Conservation (phyloP, 805 yeast species). For the Saccharomycopsis javanensis region DNA sequence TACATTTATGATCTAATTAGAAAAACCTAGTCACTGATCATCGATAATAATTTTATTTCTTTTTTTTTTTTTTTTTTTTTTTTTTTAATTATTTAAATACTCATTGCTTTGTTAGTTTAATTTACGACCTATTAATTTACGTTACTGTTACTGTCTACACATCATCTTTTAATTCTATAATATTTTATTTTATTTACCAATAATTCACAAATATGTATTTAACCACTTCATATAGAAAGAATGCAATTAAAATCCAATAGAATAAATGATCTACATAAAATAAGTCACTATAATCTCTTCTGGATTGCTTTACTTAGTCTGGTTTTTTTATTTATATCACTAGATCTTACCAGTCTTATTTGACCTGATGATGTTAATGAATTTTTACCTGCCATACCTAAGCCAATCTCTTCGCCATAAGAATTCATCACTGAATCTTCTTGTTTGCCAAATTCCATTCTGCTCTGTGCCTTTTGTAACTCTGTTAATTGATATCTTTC, state of each 20-base stretch:
- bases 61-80: neutral
- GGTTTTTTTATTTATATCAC: neutral
- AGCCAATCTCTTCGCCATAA: conserved; percentile 73
- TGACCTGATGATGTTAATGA: conserved; percentile 12
- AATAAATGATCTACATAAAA: too few species aligned
- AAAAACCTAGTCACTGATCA: too few species aligned
- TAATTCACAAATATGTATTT: neutral
- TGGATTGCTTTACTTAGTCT: conserved; percentile 5
- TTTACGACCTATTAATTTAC: neutral
- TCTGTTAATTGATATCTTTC: conserved; percentile 77
- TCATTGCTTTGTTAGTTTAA: neutral
- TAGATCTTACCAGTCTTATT: conserved; percentile 1
- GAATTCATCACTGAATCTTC: conserved; percentile 55
- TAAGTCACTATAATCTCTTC: neutral
- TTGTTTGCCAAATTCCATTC: conserved; percentile 70
- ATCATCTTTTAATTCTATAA: neutral
- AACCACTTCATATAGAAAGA: neutral
- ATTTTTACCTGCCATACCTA: conserved; percentile 54
- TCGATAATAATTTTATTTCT: neutral
- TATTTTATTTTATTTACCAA: neutral
- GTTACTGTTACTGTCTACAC: neutral
- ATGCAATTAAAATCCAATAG: neutral
- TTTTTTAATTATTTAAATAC: neutral
- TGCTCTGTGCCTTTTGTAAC: conserved; percentile 71
- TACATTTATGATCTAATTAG: neutral